Percentiles rank a stretch among this genome's conserved stretches.
These are phyloP conservation scores for Penicillium odoratum DNA, from an alignment of 495 filamentous ascomycete genomes.

Conservation along the genomic window DNA sequence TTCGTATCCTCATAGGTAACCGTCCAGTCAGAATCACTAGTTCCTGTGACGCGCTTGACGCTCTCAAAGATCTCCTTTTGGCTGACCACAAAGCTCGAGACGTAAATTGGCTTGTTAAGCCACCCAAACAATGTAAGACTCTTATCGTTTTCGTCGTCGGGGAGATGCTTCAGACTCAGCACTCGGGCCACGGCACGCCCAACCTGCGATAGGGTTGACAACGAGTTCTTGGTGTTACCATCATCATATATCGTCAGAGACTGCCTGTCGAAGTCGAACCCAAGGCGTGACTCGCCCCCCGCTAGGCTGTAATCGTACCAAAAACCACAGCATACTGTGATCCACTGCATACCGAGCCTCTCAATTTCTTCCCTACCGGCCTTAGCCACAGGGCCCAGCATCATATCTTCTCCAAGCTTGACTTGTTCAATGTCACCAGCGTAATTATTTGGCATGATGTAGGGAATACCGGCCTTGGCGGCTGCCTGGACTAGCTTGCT, in stretches of 20 bases:
- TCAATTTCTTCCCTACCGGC: conserved; percentile 39
- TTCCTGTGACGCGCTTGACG: conserved; percentile 55
- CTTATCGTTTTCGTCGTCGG: conserved; percentile 47
- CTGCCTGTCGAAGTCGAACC: conserved; percentile 49
- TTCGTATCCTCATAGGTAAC: conserved; percentile 42
- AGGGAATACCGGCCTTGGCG: conserved; percentile 59
- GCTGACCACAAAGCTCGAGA: conserved; percentile 49
- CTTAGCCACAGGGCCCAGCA: conserved; percentile 15
- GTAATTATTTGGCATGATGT: conserved; percentile 63
- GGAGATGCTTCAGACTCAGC: conserved; percentile 45
- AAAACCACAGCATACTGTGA: conserved; percentile 49
- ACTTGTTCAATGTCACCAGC: conserved; percentile 37
- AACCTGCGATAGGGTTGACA: conserved; percentile 46
- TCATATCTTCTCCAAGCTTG: conserved; percentile 1
- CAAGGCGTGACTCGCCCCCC: conserved; percentile 32
- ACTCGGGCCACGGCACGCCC: conserved; percentile 49
- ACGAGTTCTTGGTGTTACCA: conserved; percentile 42
- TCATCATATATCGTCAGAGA: conserved; percentile 51
- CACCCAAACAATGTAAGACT: conserved; percentile 36
- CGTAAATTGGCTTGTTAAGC: conserved; percentile 44
- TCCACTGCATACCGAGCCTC: conserved; percentile 48
- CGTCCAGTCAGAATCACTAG: conserved; percentile 55
- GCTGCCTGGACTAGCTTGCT: conserved; percentile 59
- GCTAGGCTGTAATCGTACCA: conserved; percentile 58
- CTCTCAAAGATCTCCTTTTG: conserved; percentile 57